Evolutionary conservation across 768 basidiomycete species (phyloP).

Genomic region (Panellus pusillus): DNA sequence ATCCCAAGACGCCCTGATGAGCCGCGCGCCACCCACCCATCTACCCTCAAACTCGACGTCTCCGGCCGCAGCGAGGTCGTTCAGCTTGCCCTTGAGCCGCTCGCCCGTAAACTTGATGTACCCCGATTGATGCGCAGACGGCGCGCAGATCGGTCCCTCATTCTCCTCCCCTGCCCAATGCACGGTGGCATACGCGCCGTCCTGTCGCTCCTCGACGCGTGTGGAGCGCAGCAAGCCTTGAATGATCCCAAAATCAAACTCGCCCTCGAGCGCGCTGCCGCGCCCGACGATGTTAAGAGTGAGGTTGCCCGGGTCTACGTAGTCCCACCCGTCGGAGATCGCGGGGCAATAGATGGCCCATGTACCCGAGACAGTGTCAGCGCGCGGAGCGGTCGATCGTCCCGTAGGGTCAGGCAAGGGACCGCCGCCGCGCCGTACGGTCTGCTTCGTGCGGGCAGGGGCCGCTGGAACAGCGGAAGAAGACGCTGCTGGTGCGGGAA

Average conservation of each 20-base stretch:
- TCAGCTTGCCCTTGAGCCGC: conserved; percentile 14
- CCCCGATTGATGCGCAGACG: conserved; percentile 3
- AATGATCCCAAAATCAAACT: conserved; percentile 17
- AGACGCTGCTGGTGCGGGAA: background rate
- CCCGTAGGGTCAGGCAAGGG: conserved; percentile 4
- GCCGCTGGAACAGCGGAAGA: too few relatives aligned
- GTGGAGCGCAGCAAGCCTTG: conserved; percentile 11
- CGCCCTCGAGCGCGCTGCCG: conserved; percentile 13
- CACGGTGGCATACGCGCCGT: conserved; percentile 15
- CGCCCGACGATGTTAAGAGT: conserved; percentile 12
- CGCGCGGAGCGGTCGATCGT: conserved; percentile 1
- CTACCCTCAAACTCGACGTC: conserved; percentile 17
- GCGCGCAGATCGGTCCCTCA: conserved; percentile 11
- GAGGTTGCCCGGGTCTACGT: background rate
- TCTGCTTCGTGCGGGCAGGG: conserved; percentile 8
- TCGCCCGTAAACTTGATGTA: conserved; percentile 20
- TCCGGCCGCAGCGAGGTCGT: conserved; percentile 8
- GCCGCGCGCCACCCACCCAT: conserved; percentile 10
- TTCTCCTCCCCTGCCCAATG: conserved; percentile 17
- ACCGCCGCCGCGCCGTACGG: background rate
- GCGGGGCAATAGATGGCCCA: conserved; percentile 14
- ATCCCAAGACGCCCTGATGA: conserved; percentile 10
- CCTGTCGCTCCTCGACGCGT: conserved; percentile 10
- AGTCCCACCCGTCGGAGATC: conserved; percentile 13
- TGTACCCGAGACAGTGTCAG: conserved; percentile 8